Percentiles rank a stretch among this genome's conserved stretches.
Conservation (phyloP, 1,139 yeast genomes). For the Diutina rugosa region DNA sequence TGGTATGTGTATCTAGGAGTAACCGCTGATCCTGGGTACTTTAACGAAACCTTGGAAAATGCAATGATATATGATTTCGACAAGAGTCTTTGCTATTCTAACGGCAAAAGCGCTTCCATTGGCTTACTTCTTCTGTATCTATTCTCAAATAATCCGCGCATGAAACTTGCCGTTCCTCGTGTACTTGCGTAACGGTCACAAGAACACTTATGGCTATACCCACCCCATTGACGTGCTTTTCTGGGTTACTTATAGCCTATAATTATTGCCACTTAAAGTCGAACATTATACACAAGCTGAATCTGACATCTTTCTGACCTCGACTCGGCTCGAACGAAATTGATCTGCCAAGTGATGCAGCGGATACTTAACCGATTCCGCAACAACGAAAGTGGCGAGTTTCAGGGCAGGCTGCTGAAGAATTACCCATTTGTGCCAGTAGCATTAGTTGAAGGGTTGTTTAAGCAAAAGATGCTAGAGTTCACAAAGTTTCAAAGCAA, state of each 20-base stretch:
- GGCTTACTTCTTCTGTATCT: conserved; percentile 55
- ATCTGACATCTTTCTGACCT: conserved; percentile 78
- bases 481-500: conserved; percentile 44
- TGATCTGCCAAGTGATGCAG: conserved; percentile 37
- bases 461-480: conserved; percentile 61
- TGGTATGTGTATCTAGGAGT: too few species aligned
- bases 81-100: not conserved
- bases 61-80: not conserved
- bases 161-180: conserved; percentile 21
- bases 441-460: conserved; percentile 57
- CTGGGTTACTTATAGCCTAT: conserved; percentile 14
- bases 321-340: conserved; percentile 67
- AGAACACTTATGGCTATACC: conserved; percentile 21
- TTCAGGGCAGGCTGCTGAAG: conserved; percentile 9
- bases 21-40: too few species aligned
- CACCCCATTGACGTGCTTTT: not conserved
- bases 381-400: conserved; percentile 24
- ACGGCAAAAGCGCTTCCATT: conserved; percentile 52
- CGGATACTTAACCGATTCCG: conserved; percentile 11
- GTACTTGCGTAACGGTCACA: conserved; percentile 12
- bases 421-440: conserved; percentile 65
- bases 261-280: conserved; percentile 67
- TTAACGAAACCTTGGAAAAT: too few species aligned
- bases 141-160: conserved; percentile 26
- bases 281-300: conserved; percentile 83